Evolutionary conservation across 2,329 filamentous ascomycete species (phyloP), one percentile per base, ranked within the genome.

Genomic region (Basipetospora chlamydospora): DNA sequence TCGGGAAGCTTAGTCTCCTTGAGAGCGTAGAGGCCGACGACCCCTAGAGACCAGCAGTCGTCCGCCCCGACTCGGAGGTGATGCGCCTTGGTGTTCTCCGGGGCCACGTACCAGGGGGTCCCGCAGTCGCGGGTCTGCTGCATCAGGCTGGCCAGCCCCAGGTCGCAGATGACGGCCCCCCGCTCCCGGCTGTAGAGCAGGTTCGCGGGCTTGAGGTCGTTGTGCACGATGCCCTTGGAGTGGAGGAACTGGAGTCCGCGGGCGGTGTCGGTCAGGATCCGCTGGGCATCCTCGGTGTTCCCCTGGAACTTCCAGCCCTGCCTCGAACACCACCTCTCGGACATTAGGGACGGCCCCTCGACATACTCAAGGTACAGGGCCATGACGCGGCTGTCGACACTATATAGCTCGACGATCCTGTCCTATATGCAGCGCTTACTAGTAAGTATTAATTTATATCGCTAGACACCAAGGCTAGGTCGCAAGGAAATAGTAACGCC

Each of bases 11-110:
- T n/a, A n/a, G n/a, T n/a, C n/a, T n/a, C n/a, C n/a, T n/a, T n/a
- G n/a, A n/a, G n/a, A n/a, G n/a, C n/a, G 42, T 75, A 75, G 13
- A 75, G 58, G 69, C 74, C 73, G 20, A 68, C 72, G 33, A 75
- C 59, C 28, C 70, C 70, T 20, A 75, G 53, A 0, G 69, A 70
- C 70, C 70, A 75, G 8, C 73, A 67, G 43, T 75, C 70, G 23
- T 68, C 70, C 2, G 68, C 56, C 5, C 15, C 26, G 10, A 28
- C 26, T 13, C 26, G 26, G 26, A 12, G 26, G 15, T 28, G 26
- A 13, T 12, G 12, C 15, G 9, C 12, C 26, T 6, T 12, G 12
- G 12, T 12, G 15, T 25, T 29, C 10, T 39, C 37, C 11, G 25
- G 23, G 11, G 37, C 10, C 13, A 35, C 12, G 18, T 39, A 39